Percentiles rank a stretch among this genome's conserved stretches.
These are phyloP conservation scores for Axilococcus clingmanii DNA, from an alignment of 139 green algal species.

Conservation along the genomic window DNA sequence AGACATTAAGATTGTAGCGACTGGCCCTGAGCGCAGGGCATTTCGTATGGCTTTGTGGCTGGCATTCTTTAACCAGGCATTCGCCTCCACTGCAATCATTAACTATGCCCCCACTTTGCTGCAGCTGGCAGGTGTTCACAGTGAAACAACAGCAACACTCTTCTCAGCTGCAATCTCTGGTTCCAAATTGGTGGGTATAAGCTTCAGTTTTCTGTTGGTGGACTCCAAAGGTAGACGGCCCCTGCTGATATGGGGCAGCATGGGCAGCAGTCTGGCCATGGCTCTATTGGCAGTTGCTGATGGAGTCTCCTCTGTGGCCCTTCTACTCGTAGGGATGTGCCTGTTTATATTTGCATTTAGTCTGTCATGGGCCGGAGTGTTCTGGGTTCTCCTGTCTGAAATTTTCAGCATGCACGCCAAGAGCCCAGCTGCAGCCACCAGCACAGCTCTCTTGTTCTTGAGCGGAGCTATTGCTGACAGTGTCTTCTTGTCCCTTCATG, in stretches of 20 bases:
- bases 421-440: constrained; percentile 37
- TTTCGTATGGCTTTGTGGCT: constrained; percentile 49
- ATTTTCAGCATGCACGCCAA: constrained; percentile 64
- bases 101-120: constrained; percentile 69
- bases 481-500: constrained; percentile 54
- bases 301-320: background rate
- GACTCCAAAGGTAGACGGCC: constrained; percentile 59
- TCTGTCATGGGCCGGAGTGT: constrained; percentile 52
- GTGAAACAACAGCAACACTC: constrained; percentile 25
- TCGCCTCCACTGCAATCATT: constrained; percentile 61
- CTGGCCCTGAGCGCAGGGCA: constrained; percentile 23
- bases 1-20: constrained; percentile 41
- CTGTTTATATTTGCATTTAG: constrained; percentile 69
- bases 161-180: constrained; percentile 35
- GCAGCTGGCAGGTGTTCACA: constrained; percentile 24
- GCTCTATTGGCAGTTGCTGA: constrained; percentile 24
- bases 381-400: constrained; percentile 72
- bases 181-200: constrained; percentile 55
- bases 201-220: constrained; percentile 38
- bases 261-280: constrained; percentile 23
- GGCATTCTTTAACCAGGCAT: constrained; percentile 68
- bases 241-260: constrained; percentile 59
- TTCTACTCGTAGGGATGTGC: constrained; percentile 52
- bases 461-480: constrained; percentile 50
- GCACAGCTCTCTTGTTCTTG: constrained; percentile 55